These are phyloP conservation scores for Coemansia sp. DNA, from an alignment of 192 early-diverging fungal genomes.

Conservation along the genomic window DNA sequence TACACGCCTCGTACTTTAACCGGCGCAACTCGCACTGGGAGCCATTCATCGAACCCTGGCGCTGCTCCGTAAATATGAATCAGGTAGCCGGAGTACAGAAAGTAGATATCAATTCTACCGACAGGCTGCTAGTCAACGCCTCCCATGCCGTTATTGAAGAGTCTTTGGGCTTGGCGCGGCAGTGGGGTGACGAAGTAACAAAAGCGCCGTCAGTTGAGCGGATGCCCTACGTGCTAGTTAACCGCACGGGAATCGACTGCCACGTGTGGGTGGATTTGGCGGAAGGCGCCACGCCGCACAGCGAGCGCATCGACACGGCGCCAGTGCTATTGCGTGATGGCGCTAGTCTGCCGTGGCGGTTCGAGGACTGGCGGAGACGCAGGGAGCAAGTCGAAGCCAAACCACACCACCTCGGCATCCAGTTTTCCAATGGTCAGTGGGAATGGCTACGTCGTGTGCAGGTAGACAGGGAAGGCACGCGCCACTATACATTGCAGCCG, in stretches of 20 bases:
- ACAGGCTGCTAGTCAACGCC: conserved; percentile 82
- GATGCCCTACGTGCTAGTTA: conserved; percentile 82
- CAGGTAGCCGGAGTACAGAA: conserved; percentile 28
- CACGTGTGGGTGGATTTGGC: conserved; percentile 83
- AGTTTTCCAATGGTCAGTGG: conserved; percentile 84
- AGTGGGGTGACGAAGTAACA: conserved; percentile 54
- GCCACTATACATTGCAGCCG: conserved; percentile 81
- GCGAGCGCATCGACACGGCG: conserved; percentile 65
- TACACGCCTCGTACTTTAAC: conserved; percentile 94
- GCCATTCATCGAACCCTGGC: conserved; percentile 91
- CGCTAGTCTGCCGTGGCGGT: conserved; percentile 86
- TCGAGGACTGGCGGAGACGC: conserved; percentile 93
- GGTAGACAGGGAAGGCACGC: conserved; percentile 88
- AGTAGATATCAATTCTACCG: conserved; percentile 70
- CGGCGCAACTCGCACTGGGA: conserved; percentile 99
- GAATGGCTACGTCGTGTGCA: conserved; percentile 87
- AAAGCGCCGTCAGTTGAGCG: conserved; percentile 48
- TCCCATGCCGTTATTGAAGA: conserved; percentile 82
- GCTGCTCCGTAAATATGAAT: conserved; percentile 62
- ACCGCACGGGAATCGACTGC: conserved; percentile 89
- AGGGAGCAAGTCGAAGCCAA: conserved; percentile 72
- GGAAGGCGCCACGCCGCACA: conserved; percentile 27
- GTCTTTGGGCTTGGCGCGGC: conserved; percentile 61
- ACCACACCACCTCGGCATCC: conserved; percentile 82
- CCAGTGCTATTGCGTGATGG: conserved; percentile 71